Evolutionary conservation across 2,329 filamentous ascomycete species (phyloP), one percentile per base, ranked within the genome.

Genomic region (Fusarium tjaetaba): DNA sequence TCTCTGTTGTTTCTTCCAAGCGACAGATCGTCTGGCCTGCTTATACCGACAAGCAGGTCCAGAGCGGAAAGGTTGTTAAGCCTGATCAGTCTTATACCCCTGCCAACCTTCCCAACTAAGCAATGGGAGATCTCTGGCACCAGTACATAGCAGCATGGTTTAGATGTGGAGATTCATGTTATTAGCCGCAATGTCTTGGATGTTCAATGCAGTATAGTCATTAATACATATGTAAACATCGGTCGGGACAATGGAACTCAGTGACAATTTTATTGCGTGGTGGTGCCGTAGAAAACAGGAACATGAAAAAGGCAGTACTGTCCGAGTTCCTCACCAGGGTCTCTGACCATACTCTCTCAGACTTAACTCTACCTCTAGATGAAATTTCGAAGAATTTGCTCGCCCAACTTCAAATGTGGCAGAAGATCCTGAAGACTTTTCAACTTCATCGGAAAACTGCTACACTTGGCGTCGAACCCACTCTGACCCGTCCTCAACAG

Each of bases 1-100:
- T 89, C 46, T 81, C 85, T 39, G 84, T 89, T 65, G 82, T 85
- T 76, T 70, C 65, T 20, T 71, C 72, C 49, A 75, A 80, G 66
- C 80, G 79, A 63, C 80, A 83, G 64, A 89, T 89, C 59, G 77
- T 84, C 65, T 90, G 81, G 80, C 87, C 88, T 34, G 81, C 85
- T 39, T 90, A 89, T 77, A 86, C 83, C 73, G 88, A 89, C 74
- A 81, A 80, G 55, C 82, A 88, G 80, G 80, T 89, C 18, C 78
- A 63, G 26, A 76, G 70, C 41, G 86, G 86, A 61, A 77, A 81
- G 51, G 82, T 83, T 26, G 86, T 88, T 68, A 82, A 79, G 53
- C 87, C 87, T 24, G 83, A 88, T 79, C 82, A 85, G 82, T 83
- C 81, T 77, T 87, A 86, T 75, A 73, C 82, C 24, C 81, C 82